Percentiles rank a stretch among this genome's conserved stretches.
These are phyloP conservation scores for Trichoderma orchidacearum DNA, from an alignment of 495 filamentous ascomycete species.

Conservation along the genomic window DNA sequence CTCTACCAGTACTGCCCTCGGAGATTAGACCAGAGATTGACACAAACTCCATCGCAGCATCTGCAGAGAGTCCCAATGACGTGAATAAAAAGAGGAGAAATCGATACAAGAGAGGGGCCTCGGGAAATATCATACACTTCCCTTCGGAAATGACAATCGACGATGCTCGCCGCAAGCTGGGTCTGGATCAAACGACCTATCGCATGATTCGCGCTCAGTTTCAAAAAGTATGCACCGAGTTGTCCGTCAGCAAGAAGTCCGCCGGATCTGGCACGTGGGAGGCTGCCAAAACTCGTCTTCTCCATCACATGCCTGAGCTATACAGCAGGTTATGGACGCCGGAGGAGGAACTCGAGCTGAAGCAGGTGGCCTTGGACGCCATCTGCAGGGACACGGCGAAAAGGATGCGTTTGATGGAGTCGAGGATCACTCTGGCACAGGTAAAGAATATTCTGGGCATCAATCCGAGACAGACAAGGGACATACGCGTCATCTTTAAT, in stretches of 20 bases:
- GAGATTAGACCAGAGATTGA: neutral
- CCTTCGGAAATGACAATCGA: conserved; percentile 72
- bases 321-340: conserved; percentile 27
- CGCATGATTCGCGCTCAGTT: conserved; percentile 51
- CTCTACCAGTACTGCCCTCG: neutral
- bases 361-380: conserved; percentile 54
- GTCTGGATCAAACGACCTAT: conserved; percentile 49
- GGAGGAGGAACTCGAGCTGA: conserved; percentile 21
- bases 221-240: conserved; percentile 49
- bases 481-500: conserved; percentile 53
- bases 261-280: conserved; percentile 64
- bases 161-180: conserved; percentile 59
- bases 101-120: conserved; percentile 56
- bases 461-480: conserved; percentile 56
- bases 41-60: neutral
- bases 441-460: conserved; percentile 60
- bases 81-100: conserved; percentile 44
- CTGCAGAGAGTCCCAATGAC: neutral
- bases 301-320: conserved; percentile 51
- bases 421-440: conserved; percentile 54
- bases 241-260: conserved; percentile 61
- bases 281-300: conserved; percentile 51
- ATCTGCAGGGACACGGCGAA: conserved; percentile 77
- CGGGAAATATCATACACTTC: conserved; percentile 49
- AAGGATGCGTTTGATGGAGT: conserved; percentile 49